phyloP scores from a whole-genome alignment of 2,329 filamentous ascomycete species.

The Trichoderma endophyticum region DNA sequence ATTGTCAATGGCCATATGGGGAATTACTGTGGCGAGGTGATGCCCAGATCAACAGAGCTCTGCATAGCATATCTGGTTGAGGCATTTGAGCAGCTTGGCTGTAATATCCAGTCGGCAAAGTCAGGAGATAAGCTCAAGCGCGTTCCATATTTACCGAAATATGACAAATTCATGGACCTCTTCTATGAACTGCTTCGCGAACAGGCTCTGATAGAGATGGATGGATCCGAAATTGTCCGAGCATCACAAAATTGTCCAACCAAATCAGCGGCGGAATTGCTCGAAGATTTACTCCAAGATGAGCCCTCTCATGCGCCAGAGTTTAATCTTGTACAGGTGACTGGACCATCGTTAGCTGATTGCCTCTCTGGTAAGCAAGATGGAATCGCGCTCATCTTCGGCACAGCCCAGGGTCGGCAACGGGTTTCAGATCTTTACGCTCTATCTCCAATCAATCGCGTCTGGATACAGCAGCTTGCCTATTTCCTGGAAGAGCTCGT shows the following conservation, averaged over 20 bases:
- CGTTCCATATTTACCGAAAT: not conserved
- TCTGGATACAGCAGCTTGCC: not conserved
- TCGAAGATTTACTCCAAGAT: not conserved
- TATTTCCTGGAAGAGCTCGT: not conserved
- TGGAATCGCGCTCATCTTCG: not conserved
- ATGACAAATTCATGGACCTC: not conserved
- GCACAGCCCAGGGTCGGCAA: not conserved
- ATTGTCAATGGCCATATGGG: not conserved
- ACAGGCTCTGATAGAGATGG: not conserved
- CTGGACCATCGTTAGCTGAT: not conserved
- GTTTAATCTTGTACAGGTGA: not conserved
- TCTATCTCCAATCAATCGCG: not conserved
- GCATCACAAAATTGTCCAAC: not conserved
- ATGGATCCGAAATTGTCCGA: not conserved
- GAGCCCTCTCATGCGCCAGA: not conserved
- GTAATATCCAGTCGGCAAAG: not conserved
- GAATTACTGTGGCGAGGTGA: not conserved
- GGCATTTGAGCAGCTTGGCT: not conserved
- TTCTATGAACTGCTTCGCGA: not conserved
- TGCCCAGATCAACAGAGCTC: not conserved
- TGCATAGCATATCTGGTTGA: not conserved
- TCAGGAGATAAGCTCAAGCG: not conserved
- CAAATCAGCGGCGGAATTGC: not conserved
- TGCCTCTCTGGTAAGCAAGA: not conserved
- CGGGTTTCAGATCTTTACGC: not conserved